Percentiles rank a stretch among this genome's conserved stretches.
These are phyloP conservation scores for Croton setiger DNA, from an alignment of 441 rosid genomes.

Conservation along the genomic window DNA sequence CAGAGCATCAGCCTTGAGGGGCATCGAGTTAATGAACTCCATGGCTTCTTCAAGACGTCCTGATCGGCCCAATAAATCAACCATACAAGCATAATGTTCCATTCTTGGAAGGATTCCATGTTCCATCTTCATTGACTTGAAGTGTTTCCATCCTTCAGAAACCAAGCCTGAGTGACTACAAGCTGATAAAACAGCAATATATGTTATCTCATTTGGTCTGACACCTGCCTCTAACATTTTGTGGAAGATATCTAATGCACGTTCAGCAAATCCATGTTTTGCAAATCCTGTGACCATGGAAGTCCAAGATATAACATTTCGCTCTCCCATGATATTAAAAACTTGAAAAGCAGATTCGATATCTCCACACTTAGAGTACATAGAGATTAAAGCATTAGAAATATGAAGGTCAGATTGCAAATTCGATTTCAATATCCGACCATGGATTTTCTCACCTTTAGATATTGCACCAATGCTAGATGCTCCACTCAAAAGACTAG, in stretches of 20 bases:
- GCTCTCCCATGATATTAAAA: constrained; percentile 12
- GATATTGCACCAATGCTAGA: constrained; percentile 17
- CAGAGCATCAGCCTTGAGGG: not conserved
- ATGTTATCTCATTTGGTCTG: not conserved
- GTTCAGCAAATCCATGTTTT: not conserved
- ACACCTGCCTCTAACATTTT: not conserved
- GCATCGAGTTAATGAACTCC: not conserved
- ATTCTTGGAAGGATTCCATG: not conserved
- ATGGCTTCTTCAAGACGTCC: not conserved
- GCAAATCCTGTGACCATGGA: not conserved
- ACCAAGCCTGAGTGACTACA: not conserved
- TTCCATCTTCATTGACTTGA: not conserved
- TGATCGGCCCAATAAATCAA: constrained; percentile 1
- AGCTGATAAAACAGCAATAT: not conserved
- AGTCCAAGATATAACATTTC: not conserved
- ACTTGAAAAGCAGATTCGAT: constrained; percentile 17
- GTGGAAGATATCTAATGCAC: not conserved
- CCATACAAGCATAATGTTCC: not conserved
- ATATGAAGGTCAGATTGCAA: not conserved
- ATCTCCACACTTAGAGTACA: constrained; percentile 17
- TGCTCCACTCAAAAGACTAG: constrained; percentile 18
- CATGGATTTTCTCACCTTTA: constrained; percentile 18
- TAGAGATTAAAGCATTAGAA: constrained; percentile 15
- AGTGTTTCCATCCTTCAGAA: not conserved
- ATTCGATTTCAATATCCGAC: constrained; percentile 10